Base-by-base conservation (phyloP, 1,284 basidiomycete genomes). In the Sphaerobolus stellatus region DNA sequence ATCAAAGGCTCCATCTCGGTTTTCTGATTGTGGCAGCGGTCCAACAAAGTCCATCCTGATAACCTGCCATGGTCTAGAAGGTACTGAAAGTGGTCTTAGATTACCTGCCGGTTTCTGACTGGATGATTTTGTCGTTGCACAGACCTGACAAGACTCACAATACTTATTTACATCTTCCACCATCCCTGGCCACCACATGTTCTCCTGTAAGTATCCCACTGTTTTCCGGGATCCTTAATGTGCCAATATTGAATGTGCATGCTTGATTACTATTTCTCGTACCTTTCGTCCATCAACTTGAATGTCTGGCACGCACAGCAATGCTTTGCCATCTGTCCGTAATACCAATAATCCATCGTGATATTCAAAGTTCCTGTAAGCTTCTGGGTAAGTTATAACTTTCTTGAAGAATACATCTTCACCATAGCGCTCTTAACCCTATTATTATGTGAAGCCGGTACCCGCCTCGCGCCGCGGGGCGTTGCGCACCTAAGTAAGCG, bases 1-100 rank as follows among this genome's bases (percentile, higher is more conserved):
- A 58, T 79, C 70, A 56, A 65, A 76, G 0, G 61, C 58, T 0
- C 69, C 64, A 51, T 73, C 55, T 4, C 66, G 20, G 51, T 68
- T 68, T 3, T 54, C 53, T 0, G 70, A 72, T 5, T 60, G 49
- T 0, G 71, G 76, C 0, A 79, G 56, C 0, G 72, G 73, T 3
- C 75, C 73, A 0, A 79, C 68, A 52, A 78, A 77, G 48, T 80
- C 76, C 7, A 79, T 69, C 0, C 70, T 68, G 2, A 79, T 69
- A 0, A 61, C 51, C 45, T 73, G 64, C 72, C 74, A 76, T 8
- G 73, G 72, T 4, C 56, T 29, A 0, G 29, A 40, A 0, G 73
- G 73, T 2, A 75, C 58, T 0, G 50, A 16, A 0, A 75, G 55
- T 1, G 68, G 64, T 22, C 71, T 66, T 3, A 75, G 58, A 2